These are phyloP conservation scores for Ehretia macrophylla DNA, from an alignment of 257 asterid genomes.

Conservation along the genomic window DNA sequence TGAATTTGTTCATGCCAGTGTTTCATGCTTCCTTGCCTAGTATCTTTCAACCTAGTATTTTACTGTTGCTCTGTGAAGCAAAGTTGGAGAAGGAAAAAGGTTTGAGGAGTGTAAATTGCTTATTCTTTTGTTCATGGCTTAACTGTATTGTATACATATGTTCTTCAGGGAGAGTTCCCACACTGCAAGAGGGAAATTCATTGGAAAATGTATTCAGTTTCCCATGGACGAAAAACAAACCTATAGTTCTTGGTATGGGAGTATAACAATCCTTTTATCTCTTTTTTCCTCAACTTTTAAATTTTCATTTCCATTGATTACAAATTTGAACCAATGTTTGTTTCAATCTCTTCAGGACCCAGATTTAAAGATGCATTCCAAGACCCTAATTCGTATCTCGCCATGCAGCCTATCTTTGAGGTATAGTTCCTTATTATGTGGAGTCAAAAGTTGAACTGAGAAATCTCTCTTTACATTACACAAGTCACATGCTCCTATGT, in stretches of 20 bases:
- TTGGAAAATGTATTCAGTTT: conserved; percentile 66
- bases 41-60: background rate
- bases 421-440: conserved; percentile 32
- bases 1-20: too few species aligned
- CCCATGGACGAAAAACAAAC: conserved; percentile 84
- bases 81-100: background rate
- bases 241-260: conserved; percentile 79
- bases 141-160: conserved; percentile 2
- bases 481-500: conserved; percentile 6
- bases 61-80: too few species aligned
- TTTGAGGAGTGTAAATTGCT: background rate
- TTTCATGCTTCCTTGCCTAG: too few species aligned
- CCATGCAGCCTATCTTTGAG: conserved; percentile 88
- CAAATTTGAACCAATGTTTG: conserved; percentile 5
- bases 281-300: conserved; percentile 5
- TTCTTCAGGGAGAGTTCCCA: conserved; percentile 85
- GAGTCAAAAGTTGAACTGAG: conserved; percentile 7
- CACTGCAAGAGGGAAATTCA: conserved; percentile 82
- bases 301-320: conserved; percentile 9
- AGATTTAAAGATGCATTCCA: conserved; percentile 96
- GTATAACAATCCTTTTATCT: conserved; percentile 8
- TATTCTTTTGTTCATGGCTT: background rate
- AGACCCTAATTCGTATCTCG: conserved; percentile 78
- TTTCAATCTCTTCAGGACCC: conserved; percentile 54
- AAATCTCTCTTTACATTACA: background rate